Percentiles rank a stretch among this genome's conserved stretches.
Conservation (phyloP, 805 yeast species). For the Yamadazyma sp. region DNA sequence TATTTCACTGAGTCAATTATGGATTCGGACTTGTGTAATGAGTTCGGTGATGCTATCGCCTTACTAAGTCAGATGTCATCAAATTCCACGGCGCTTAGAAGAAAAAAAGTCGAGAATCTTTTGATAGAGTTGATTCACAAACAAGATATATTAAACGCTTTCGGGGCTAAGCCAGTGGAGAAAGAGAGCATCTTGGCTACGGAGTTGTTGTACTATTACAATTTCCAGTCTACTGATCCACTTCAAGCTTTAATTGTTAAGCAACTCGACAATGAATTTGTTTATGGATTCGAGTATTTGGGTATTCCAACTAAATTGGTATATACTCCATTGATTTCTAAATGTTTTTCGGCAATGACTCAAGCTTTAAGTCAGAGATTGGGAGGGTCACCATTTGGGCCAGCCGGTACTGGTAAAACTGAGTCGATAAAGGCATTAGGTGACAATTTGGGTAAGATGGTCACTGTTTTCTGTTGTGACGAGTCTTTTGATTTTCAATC, state of each 20-base stretch:
- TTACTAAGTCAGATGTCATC: not conserved
- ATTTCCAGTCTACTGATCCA: conserved; percentile 17
- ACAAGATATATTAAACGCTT: conserved; percentile 31
- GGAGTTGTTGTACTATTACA: conserved; percentile 8
- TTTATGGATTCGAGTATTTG: conserved; percentile 78
- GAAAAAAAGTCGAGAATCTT: conserved; percentile 55
- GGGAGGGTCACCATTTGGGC: conserved; percentile 94
- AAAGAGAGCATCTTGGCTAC: conserved; percentile 1
- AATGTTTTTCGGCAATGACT: conserved; percentile 64
- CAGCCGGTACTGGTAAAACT: conserved; percentile 97
- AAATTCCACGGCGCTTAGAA: conserved; percentile 4
- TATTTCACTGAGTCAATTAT: conserved; percentile 31
- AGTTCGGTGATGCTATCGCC: not conserved
- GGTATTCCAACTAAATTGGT: conserved; percentile 76
- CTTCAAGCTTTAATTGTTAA: conserved; percentile 38
- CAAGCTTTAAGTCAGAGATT: conserved; percentile 68
- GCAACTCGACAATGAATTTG: conserved; percentile 50
- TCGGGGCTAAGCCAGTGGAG: not conserved
- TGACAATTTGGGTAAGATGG: conserved; percentile 73
- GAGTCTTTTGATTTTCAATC: conserved; percentile 80
- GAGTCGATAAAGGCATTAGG: conserved; percentile 87
- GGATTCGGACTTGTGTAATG: not conserved
- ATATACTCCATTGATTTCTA: conserved; percentile 66
- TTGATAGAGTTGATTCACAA: conserved; percentile 68
- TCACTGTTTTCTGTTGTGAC: conserved; percentile 87